Evolutionary conservation across 352 stramenopile species (phyloP).

Genomic region (Phytophthora lateralis): DNA sequence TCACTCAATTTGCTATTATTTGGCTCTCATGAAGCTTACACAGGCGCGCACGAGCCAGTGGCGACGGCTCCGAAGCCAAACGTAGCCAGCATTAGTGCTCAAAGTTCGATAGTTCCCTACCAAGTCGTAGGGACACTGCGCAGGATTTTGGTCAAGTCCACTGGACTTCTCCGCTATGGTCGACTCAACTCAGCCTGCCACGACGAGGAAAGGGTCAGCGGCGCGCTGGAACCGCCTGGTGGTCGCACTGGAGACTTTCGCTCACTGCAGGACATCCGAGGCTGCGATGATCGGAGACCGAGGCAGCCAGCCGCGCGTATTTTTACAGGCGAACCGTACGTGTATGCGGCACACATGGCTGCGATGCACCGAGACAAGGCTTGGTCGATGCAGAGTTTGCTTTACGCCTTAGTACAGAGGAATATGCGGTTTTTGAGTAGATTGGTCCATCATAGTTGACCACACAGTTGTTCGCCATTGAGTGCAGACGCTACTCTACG

Average conservation of each 20-base stretch:
- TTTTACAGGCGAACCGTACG: conserved; percentile 5
- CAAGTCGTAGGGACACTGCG: conserved; percentile 15
- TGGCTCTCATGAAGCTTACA: conserved; percentile 14
- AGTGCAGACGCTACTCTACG: background rate
- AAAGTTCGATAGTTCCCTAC: conserved; percentile 20
- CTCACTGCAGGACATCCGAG: conserved; percentile 4
- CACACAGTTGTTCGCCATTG: background rate
- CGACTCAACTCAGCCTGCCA: conserved; percentile 32
- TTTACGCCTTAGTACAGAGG: too few relatives aligned
- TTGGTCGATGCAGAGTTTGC: background rate
- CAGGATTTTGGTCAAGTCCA: conserved; percentile 29
- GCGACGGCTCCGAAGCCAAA: conserved; percentile 14
- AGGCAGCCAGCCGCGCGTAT: too few relatives aligned
- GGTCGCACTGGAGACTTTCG: conserved; percentile 26
- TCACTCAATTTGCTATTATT: conserved; percentile 14
- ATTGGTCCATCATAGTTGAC: too few relatives aligned
- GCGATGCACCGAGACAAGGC: background rate
- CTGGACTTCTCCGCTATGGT: conserved; percentile 32
- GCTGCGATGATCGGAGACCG: too few relatives aligned
- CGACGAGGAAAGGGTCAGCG: conserved; percentile 24
- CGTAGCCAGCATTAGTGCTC: conserved; percentile 32
- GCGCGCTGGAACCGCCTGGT: conserved; percentile 9
- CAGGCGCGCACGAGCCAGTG: conserved; percentile 19
- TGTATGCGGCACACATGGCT: background rate
- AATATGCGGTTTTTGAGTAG: too few relatives aligned